phyloP scores from a whole-genome alignment of 1,139 yeast species.

The Chernovozyma sophiae-reginae region DNA sequence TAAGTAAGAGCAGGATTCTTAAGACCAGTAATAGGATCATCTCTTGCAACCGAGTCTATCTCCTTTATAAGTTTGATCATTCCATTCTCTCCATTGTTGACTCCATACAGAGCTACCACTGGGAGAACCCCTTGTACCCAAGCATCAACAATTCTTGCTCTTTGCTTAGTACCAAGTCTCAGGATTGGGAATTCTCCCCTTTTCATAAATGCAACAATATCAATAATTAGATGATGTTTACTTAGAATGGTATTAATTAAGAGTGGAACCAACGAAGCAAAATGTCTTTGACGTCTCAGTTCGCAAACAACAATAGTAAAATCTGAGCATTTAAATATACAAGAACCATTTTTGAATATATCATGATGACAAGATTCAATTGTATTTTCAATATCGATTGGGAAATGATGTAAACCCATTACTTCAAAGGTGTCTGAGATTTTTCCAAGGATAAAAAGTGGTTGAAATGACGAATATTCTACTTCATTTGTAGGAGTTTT shows the following conservation, averaged over 20 bases:
- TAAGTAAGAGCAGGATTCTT: conserved; percentile 43
- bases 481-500: conserved; percentile 14
- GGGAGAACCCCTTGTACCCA: conserved; percentile 50
- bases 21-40: conserved; percentile 41
- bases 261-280: conserved; percentile 78
- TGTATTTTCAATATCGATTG: conserved; percentile 74
- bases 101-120: conserved; percentile 40
- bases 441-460: conserved; percentile 79
- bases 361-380: conserved; percentile 64
- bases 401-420: conserved; percentile 88
- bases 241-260: conserved; percentile 75
- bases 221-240: conserved; percentile 81
- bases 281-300: conserved; percentile 45
- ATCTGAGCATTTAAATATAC: conserved; percentile 82
- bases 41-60: conserved; percentile 39
- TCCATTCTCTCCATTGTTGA: conserved; percentile 64
- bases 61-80: conserved; percentile 54
- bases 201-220: conserved; percentile 76
- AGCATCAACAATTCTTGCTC: conserved; percentile 63
- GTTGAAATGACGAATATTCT: conserved; percentile 49
- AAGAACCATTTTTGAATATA: conserved; percentile 55
- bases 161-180: conserved; percentile 68
- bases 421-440: conserved; percentile 89
- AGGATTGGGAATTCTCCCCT: conserved; percentile 65
- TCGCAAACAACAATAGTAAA: conserved; percentile 78